Evolutionary conservation across 108 stramenopile genomes (phyloP).

Genomic region (Asterionellopsis glacialis): DNA sequence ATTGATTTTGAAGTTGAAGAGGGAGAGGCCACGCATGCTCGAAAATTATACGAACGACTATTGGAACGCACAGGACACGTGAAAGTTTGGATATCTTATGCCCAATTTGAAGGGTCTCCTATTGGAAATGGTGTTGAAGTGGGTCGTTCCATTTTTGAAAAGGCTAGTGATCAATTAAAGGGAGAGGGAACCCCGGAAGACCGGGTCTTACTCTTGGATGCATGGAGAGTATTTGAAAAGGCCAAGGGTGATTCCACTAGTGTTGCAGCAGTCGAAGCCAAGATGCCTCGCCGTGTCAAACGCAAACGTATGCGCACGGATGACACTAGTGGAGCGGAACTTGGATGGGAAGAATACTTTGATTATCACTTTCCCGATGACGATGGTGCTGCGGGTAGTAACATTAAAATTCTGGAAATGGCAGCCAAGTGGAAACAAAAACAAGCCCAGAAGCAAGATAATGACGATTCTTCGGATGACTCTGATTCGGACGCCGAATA

Average conservation of each 20-base stretch:
- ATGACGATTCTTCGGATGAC: slow-evolving; percentile 18
- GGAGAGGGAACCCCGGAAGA: slow-evolving; percentile 86
- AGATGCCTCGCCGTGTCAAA: slow-evolving; percentile 91
- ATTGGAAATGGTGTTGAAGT: slow-evolving; percentile 60
- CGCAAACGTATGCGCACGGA: slow-evolving; percentile 89
- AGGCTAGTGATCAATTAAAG: slow-evolving; percentile 86
- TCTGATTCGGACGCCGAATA: slow-evolving; percentile 13
- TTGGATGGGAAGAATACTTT: slow-evolving; percentile 97
- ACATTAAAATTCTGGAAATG: slow-evolving; percentile 95
- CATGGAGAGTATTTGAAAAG: slow-evolving; percentile 93
- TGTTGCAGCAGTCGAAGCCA: slow-evolving; percentile 71
- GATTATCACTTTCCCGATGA: slow-evolving; percentile 99
- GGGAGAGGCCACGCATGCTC: slow-evolving; percentile 69
- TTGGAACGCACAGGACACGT: slow-evolving; percentile 93
- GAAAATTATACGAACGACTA: slow-evolving; percentile 88
- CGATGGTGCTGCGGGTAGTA: slow-evolving; percentile 62
- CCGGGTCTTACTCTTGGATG: slow-evolving; percentile 91
- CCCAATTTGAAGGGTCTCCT: slow-evolving; percentile 71
- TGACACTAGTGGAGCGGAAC: slow-evolving; percentile 73
- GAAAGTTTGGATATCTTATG: slow-evolving; percentile 86
- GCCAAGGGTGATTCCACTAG: slow-evolving; percentile 55
- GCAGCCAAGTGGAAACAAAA: slow-evolving; percentile 94
- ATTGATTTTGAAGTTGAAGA: slow-evolving; percentile 98
- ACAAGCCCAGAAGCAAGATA: slow-evolving; percentile 44
- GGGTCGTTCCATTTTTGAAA: slow-evolving; percentile 74